Evolutionary conservation across 768 basidiomycete genomes (phyloP).

Genomic region (Termitomyces sp.): DNA sequence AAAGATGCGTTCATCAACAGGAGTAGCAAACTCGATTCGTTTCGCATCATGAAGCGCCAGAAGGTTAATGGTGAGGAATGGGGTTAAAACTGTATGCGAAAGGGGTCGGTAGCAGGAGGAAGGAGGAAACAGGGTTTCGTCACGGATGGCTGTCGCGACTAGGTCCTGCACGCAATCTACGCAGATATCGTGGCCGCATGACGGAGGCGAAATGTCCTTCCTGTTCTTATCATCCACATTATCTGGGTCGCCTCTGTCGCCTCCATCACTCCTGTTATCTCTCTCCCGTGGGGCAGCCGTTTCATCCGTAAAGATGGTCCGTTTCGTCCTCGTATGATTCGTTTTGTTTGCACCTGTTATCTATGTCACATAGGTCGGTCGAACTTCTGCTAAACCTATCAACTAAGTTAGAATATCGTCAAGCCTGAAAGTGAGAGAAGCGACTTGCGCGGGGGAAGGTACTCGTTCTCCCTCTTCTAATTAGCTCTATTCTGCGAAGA

Average conservation of each 20-base stretch:
- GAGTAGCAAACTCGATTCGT: conserved; percentile 37
- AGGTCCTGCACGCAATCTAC: conserved; percentile 34
- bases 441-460: background rate
- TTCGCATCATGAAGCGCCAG: conserved; percentile 33
- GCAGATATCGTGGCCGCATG: conserved; percentile 44
- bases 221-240: background rate
- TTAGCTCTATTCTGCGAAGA: background rate
- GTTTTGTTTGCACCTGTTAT: background rate
- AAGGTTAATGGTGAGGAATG: conserved; percentile 24
- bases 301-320: background rate
- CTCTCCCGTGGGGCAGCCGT: background rate
- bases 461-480: background rate
- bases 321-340: background rate
- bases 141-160: conserved; percentile 33
- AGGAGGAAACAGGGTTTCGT: conserved; percentile 48
- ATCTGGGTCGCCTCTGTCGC: background rate
- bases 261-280: background rate
- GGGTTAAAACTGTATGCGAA: conserved; percentile 17
- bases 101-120: conserved; percentile 42
- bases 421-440: background rate
- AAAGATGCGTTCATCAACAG: conserved; percentile 40
- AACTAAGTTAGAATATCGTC: background rate
- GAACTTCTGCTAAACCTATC: background rate
- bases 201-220: background rate
- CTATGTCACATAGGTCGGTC: background rate